A percentile compares a stretch with the other conserved stretches of the same genome.
Conservation (phyloP, 495 filamentous ascomycete species). For the Penicillium cosmopolitanum region DNA sequence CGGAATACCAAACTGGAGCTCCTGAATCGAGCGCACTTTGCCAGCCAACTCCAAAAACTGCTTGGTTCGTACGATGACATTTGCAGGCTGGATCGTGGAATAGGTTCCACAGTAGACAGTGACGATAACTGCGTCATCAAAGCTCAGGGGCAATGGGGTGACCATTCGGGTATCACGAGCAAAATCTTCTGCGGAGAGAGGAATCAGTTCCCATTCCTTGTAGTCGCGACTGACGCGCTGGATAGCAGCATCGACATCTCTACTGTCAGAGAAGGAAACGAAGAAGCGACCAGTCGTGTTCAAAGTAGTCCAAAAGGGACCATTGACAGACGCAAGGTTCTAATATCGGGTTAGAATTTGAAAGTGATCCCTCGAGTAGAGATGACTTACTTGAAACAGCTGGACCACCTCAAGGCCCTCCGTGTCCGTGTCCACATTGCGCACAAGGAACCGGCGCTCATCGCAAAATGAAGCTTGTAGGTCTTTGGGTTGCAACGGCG, state of each 20-base stretch:
- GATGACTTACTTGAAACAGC: slow-evolving; percentile 1
- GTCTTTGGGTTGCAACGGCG: neutral
- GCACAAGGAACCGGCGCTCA: slow-evolving; percentile 10
- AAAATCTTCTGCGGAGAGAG: slow-evolving; percentile 1
- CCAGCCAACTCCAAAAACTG: slow-evolving; percentile 12
- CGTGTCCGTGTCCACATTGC: slow-evolving; percentile 8
- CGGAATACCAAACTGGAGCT: neutral
- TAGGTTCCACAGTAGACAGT: slow-evolving; percentile 9
- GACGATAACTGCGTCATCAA: slow-evolving; percentile 16
- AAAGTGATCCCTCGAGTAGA: neutral
- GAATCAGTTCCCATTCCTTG: slow-evolving; percentile 7
- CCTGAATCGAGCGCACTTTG: slow-evolving; percentile 10
- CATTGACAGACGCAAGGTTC: slow-evolving; percentile 1
- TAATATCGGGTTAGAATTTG: slow-evolving; percentile 1
- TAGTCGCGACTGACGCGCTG: neutral
- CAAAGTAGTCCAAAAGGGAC: slow-evolving; percentile 11
- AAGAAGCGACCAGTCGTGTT: slow-evolving; percentile 14
- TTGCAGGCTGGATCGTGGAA: neutral
- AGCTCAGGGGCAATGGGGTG: neutral
- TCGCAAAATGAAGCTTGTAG: neutral
- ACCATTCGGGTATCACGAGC: slow-evolving; percentile 4
- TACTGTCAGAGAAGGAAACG: slow-evolving; percentile 13
- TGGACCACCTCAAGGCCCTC: neutral
- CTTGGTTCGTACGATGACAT: slow-evolving; percentile 2
- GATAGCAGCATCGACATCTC: neutral